Evolutionary conservation across 371 early-diverging fungal species (phyloP), one percentile per base, ranked within the genome.

Genomic region (Mucor saturninus): DNA sequence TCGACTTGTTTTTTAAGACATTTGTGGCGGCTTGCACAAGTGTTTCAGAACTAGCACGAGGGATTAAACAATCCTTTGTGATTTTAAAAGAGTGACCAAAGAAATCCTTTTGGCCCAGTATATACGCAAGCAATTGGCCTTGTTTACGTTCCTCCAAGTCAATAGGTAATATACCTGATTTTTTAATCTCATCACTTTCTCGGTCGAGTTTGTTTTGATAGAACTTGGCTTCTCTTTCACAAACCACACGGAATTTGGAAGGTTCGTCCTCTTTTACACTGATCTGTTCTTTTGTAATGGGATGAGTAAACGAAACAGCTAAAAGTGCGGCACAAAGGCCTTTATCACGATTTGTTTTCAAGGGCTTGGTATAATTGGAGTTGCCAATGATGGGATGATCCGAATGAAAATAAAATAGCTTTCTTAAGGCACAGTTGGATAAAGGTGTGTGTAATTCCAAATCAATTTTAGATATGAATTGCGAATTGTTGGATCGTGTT

Each of bases 21-120:
- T 29, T 28, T 15, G 52, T 38, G 2, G 86, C 72, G 5, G 87
- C 79, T 11, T 75, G 52, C 0, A 90, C 91, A 10, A 92, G 74
- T 0, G 84, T 86, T 58, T 89, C 86, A 14, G 92, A 86, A 45
- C 89, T 87, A 5, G 83, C 62, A 26, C 93, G 84, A 15, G 93
- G 93, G 50, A 92, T 91, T 39, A 92, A 68, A 21, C 89, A 89
- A 11, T 86, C 83, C 1, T 81, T 79, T 0, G 85, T 81, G 5
- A 92, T 86, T 38, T 75, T 79, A 63, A 89, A 91, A 2, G 64
- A 65, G 39, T 81, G 61, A 0, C 80, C 81, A 52, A 71, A 86
- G 54, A 91, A 92, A 11, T 83, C 76, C 70, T 80, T 81, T 59
- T 81, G 81, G 7, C 85, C 87, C 26, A 86, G 59, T n/a, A 83